A percentile compares a stretch with the other conserved stretches of the same genome.
phyloP scores from a whole-genome alignment of 768 basidiomycete species.

The Lepiota brunneoincarnata region DNA sequence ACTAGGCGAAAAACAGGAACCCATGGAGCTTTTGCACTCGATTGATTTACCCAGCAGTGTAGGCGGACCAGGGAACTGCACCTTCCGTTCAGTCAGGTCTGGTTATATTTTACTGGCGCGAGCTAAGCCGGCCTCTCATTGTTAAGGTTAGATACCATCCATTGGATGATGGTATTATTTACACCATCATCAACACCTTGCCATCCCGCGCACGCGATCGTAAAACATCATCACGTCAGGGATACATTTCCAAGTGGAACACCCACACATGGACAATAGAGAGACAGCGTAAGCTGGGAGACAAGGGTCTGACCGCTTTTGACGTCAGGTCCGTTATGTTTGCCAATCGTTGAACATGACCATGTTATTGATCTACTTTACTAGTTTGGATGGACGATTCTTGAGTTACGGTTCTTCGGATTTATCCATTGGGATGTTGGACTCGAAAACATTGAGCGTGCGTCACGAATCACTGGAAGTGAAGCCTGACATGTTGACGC shows the following conservation, averaged over 20 bases:
- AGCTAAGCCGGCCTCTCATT: background rate
- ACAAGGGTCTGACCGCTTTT: slow-evolving; percentile 82
- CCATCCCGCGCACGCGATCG: slow-evolving; percentile 54
- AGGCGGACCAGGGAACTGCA: slow-evolving; percentile 43
- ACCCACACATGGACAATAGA: slow-evolving; percentile 64
- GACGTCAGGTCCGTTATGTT: slow-evolving; percentile 68
- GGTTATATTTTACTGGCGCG: slow-evolving; percentile 3
- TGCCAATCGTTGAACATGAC: background rate
- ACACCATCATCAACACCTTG: slow-evolving; percentile 69
- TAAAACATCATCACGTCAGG: slow-evolving; percentile 54
- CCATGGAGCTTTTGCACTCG: slow-evolving; percentile 44
- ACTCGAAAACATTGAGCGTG: slow-evolving; percentile 76
- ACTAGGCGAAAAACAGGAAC: slow-evolving; percentile 11
- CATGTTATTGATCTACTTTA: slow-evolving; percentile 8
- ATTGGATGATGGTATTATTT: slow-evolving; percentile 47
- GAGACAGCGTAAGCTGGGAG: slow-evolving; percentile 69
- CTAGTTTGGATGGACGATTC: slow-evolving; percentile 75
- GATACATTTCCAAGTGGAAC: slow-evolving; percentile 74
- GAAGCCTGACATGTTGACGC: background rate
- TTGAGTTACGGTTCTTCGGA: slow-evolving; percentile 89
- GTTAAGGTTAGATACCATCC: slow-evolving; percentile 52
- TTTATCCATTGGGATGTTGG: slow-evolving; percentile 79
- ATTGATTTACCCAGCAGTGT: slow-evolving; percentile 53
- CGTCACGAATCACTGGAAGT: slow-evolving; percentile 19
- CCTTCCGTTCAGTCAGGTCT: slow-evolving; percentile 66